Conservation (phyloP, 208 protist species). For the Leishmania guyanensis region DNA sequence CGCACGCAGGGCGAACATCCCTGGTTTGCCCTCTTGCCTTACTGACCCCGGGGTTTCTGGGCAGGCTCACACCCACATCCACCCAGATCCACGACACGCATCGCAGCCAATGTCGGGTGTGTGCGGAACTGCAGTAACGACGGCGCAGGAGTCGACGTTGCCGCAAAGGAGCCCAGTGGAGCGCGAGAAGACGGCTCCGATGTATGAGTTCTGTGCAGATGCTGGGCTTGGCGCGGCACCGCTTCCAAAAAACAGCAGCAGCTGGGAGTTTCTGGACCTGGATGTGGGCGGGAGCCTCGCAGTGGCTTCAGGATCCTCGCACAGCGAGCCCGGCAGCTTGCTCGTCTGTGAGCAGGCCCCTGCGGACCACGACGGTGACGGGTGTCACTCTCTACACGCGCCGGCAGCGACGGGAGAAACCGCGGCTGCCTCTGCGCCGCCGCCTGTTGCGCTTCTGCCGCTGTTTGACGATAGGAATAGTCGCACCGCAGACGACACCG, state of each 20-base stretch:
- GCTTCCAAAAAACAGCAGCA: constrained; percentile 24
- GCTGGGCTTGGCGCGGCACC: neutral
- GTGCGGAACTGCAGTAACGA: neutral
- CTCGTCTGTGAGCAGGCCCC: neutral
- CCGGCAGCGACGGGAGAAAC: neutral
- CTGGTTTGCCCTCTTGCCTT: neutral
- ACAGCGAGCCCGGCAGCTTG: neutral
- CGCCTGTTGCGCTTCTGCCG: neutral
- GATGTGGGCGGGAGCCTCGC: neutral
- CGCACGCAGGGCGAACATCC: neutral
- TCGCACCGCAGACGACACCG: neutral
- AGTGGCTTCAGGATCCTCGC: neutral
- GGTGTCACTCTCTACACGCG: neutral
- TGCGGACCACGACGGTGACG: neutral
- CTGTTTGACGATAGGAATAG: neutral
- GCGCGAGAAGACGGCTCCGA: constrained; percentile 13
- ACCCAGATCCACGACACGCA: neutral
- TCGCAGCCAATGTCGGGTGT: neutral
- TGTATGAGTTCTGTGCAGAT: neutral
- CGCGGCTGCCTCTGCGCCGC: neutral
- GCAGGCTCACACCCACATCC: neutral
- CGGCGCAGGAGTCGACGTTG: neutral
- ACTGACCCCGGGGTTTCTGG: neutral
- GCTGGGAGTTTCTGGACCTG: constrained; percentile 30
- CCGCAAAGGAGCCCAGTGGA: constrained; percentile 10